Conservation (phyloP, 495 filamentous ascomycete genomes). For the Sabuloglossum arenarium region DNA sequence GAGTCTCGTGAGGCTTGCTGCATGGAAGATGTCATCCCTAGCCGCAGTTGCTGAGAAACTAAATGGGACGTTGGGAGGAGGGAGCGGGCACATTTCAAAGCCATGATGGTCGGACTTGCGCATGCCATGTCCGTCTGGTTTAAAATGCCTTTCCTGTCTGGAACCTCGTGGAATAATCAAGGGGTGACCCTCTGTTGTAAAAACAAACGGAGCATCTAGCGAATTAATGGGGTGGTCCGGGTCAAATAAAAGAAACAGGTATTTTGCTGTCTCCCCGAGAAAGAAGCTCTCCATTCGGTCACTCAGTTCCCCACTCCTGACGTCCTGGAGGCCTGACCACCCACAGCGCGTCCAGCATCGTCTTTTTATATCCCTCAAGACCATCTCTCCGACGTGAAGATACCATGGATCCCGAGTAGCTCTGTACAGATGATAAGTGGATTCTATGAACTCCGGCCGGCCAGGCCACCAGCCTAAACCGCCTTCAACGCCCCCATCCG, state of each 20-base stretch:
- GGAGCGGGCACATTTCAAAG: conserved; percentile 34
- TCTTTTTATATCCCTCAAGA: conserved; percentile 64
- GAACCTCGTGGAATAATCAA: conserved; percentile 48
- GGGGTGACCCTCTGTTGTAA: conserved; percentile 90
- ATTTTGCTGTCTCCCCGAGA: conserved; percentile 87
- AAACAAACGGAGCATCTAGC: conserved; percentile 72
- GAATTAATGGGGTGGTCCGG: conserved; percentile 70
- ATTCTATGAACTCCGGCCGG: conserved; percentile 89
- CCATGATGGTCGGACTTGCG: conserved; percentile 4
- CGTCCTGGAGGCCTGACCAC: conserved; percentile 90
- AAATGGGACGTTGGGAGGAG: conserved; percentile 34
- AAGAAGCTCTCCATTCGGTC: conserved; percentile 99
- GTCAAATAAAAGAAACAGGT: conserved; percentile 79
- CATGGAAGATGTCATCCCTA: conserved; percentile 76
- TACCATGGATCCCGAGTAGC: conserved; percentile 96
- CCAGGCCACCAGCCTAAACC: conserved; percentile 89
- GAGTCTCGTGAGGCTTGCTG: conserved; percentile 64
- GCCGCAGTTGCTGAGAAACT: conserved; percentile 63
- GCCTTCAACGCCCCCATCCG: conserved; percentile 64
- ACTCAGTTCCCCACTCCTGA: conserved; percentile 66
- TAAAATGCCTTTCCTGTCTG: background rate
- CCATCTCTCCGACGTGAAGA: conserved; percentile 89
- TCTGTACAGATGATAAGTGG: conserved; percentile 77
- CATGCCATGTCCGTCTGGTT: conserved; percentile 5
- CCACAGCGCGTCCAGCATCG: conserved; percentile 89